These are phyloP conservation scores for Cucumis hystrix DNA, from an alignment of 306 rosid genomes.

Conservation along the genomic window DNA sequence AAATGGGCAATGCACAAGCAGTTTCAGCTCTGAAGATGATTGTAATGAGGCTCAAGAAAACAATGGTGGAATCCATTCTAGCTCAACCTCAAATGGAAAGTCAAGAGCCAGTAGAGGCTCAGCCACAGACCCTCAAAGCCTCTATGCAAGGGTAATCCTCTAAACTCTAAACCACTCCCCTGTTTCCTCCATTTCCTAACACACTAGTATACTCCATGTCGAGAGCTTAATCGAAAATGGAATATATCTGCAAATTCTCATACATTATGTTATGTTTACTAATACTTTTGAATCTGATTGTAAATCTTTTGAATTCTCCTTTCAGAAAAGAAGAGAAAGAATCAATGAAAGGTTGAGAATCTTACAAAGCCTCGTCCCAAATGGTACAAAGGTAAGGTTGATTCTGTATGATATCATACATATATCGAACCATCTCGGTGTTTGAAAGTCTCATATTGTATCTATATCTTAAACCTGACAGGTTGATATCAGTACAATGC, in stretches of 20 bases:
- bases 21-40: slow-evolving; percentile 51
- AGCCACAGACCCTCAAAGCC: slow-evolving; percentile 68
- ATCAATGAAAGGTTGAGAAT: slow-evolving; percentile 64
- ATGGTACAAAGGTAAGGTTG: slow-evolving; percentile 66
- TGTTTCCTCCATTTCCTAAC: background rate
- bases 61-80: slow-evolving; percentile 31
- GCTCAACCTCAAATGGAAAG: slow-evolving; percentile 35
- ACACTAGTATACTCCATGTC: too few relatives aligned
- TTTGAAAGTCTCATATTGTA: background rate
- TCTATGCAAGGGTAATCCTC: slow-evolving; percentile 63
- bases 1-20: slow-evolving; percentile 34
- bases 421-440: background rate
- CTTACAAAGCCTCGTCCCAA: slow-evolving; percentile 74
- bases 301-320: background rate
- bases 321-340: slow-evolving; percentile 86
- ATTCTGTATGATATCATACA: background rate
- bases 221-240: too few relatives aligned
- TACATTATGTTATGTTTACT: too few relatives aligned
- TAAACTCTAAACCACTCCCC: background rate
- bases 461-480: slow-evolving; percentile 14
- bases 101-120: slow-evolving; percentile 37
- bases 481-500: slow-evolving; percentile 98
- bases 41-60: slow-evolving; percentile 33
- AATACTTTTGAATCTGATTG: too few relatives aligned
- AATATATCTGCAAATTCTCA: too few relatives aligned